Evolutionary conservation across 1,284 basidiomycete species (phyloP).

Genomic region (Phaffia rhodozyma): DNA sequence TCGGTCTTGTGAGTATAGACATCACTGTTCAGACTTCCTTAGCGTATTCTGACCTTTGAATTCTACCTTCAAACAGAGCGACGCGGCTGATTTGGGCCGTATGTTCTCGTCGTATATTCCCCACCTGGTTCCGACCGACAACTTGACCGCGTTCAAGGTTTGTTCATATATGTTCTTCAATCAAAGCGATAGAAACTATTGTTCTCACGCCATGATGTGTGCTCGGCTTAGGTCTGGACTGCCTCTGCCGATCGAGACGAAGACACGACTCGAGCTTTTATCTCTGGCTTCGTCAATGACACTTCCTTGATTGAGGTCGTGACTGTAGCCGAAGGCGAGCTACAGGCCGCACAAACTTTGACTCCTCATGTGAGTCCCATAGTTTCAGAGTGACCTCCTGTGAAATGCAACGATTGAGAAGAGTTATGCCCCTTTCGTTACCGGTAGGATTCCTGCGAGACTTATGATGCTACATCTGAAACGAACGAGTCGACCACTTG

Average conservation of each 20-base stretch:
- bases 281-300: neutral
- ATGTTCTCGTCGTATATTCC: too few species aligned
- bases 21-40: too few species aligned
- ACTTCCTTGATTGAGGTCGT: neutral
- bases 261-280: neutral
- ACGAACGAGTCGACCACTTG: neutral
- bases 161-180: neutral
- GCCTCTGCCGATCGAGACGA: conserved; percentile 1
- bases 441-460: conserved; percentile 1
- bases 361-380: neutral
- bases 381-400: too few species aligned
- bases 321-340: conserved; percentile 1
- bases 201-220: neutral
- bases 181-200: neutral
- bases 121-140: neutral
- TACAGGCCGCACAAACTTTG: neutral
- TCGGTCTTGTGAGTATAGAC: neutral
- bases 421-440: neutral
- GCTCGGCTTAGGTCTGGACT: neutral
- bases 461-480: conserved; percentile 1
- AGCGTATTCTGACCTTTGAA: too few species aligned
- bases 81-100: too few species aligned
- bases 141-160: neutral
- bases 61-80: neutral
- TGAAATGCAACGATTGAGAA: neutral